A percentile compares a stretch with the other conserved stretches of the same genome.
Conservation (phyloP, 257 asterid genomes). For the Phtheirospermum japonicum region DNA sequence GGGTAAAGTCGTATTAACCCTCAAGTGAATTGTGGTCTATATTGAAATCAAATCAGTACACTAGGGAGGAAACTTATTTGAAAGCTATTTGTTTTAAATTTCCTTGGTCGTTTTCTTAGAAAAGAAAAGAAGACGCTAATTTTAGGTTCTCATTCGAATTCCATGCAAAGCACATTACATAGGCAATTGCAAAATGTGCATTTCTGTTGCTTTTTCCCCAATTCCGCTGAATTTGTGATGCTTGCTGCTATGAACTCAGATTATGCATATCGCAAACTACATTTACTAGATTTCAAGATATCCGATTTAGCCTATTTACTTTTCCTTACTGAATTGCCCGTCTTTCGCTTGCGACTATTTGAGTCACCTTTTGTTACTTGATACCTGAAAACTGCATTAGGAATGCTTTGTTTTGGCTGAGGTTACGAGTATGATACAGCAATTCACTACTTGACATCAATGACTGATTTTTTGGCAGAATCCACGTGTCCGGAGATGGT, state of each 20-base stretch:
- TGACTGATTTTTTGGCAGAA: neutral
- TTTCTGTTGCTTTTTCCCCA: neutral
- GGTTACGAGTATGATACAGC: neutral
- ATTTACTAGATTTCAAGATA: neutral
- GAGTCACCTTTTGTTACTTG: neutral
- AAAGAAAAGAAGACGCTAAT: no score
- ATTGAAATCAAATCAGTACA: no score
- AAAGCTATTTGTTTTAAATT: no score
- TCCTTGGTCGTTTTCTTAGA: no score
- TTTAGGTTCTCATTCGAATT: no score
- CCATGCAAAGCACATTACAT: neutral
- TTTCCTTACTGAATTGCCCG: no score
- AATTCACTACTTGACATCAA: neutral
- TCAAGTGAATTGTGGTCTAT: no score
- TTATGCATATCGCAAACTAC: neutral
- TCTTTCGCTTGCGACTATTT: neutral
- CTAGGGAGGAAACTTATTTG: no score
- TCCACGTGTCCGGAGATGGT: neutral
- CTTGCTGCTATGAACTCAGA: neutral
- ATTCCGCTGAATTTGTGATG: neutral
- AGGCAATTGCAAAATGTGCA: neutral
- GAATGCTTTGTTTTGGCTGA: neutral
- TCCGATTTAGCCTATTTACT: neutral
- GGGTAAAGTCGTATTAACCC: no score
- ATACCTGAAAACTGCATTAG: no score